Evolutionary conservation across 2,329 filamentous ascomycete species (phyloP), one percentile per base, ranked within the genome.

Genomic region (Microdochium paspali): DNA sequence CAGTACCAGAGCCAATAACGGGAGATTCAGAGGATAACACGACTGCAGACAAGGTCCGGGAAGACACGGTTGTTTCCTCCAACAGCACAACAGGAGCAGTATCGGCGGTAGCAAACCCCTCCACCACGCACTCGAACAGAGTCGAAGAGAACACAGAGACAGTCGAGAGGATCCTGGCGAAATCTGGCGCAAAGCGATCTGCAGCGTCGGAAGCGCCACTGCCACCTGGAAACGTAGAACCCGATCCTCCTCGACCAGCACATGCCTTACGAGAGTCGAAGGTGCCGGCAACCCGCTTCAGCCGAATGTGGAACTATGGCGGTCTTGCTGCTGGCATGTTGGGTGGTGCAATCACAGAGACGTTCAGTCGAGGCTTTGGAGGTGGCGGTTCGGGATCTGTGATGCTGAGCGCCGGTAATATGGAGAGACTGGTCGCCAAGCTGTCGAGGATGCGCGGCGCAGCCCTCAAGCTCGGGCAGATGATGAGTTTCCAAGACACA

Each of bases 401-500:
- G 9, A 82, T 98, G 69, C 79, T 98, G 48, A 97, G 87, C 64
- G 78, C 88, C 5, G 82, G 75, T 10, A 98, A 98, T 60, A 90
- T 97, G 79, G 90, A 97, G 62, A 80, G 94, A 44, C 76, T 98
- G 9, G 93, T 98, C 2, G 76, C 88, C 4, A 96, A 94, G 65
- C 76, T 98, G 2, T 97, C 91, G 3, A 85, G 87, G 21, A 98
- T 98, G 93, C 82, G 93, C 58, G 93, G 93, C 31, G 94, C 93
- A 5, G 93, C 93, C n/a, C 73, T 98, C 39, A 98, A 98, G 69
- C 69, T 98, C 24, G 94, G 93, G 1, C 93, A 98, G 70, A 93
- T 97, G 86, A 85, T 98, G 74, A 96, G 90, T 64, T 93, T 98
- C 61, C 93, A 98, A 71, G 93, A 98, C 67, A 82, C 88, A 31